A percentile compares a stretch with the other conserved stretches of the same genome.
These are phyloP conservation scores for Beauveria varroae DNA, from an alignment of 2,329 filamentous ascomycete species.

Conservation along the genomic window DNA sequence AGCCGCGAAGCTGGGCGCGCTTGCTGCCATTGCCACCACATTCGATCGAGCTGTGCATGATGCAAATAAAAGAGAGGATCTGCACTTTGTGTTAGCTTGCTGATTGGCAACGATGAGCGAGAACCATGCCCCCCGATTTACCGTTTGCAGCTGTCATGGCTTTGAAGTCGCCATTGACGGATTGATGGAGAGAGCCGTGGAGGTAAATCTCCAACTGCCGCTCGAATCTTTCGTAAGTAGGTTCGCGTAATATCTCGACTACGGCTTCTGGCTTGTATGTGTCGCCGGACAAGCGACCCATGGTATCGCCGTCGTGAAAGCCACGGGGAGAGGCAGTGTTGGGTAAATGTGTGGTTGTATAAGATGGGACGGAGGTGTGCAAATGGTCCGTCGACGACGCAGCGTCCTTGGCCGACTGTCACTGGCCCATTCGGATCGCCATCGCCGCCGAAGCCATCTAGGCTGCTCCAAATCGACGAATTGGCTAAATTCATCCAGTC, in stretches of 20 bases:
- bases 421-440: conserved; percentile 8
- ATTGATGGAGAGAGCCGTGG: conserved; percentile 10
- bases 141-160: conserved; percentile 13
- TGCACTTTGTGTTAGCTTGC: background rate
- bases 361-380: conserved; percentile 12
- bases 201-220: conserved; percentile 9
- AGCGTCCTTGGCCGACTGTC: conserved; percentile 12
- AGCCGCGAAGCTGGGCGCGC: background rate
- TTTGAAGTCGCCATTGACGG: conserved; percentile 12
- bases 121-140: background rate
- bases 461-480: conserved; percentile 14
- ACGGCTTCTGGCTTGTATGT: conserved; percentile 6
- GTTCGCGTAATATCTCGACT: background rate
- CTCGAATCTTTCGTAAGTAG: background rate
- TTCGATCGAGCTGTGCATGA: conserved; percentile 11
- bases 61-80: conserved; percentile 13
- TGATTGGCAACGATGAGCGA: background rate
- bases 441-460: conserved; percentile 14
- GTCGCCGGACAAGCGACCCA: conserved; percentile 2
- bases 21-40: conserved; percentile 13
- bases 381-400: conserved; percentile 14
- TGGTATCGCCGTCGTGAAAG: conserved; percentile 2
- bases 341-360: conserved; percentile 11
- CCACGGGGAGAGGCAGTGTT: conserved; percentile 11
- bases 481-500: conserved; percentile 14